A percentile compares a stretch with the other conserved stretches of the same genome.
phyloP scores from a whole-genome alignment of 2,329 filamentous ascomycete species.

The Arachnomyces sp. region DNA sequence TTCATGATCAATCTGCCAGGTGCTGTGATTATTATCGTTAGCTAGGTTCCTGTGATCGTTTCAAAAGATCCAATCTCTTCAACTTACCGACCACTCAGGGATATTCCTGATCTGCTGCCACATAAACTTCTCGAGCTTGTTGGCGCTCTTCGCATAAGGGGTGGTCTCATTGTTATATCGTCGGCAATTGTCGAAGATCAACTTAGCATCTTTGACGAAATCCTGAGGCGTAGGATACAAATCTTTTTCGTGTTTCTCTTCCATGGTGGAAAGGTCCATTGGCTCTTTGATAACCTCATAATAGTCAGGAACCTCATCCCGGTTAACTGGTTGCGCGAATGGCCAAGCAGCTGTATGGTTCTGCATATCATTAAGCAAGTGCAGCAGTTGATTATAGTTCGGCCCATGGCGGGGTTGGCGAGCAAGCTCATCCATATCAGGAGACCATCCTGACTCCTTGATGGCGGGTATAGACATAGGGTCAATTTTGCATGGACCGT shows the following conservation, averaged over 20 bases:
- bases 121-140: conserved; percentile 90
- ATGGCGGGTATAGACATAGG: conserved; percentile 82
- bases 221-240: conserved; percentile 87
- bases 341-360: conserved; percentile 93
- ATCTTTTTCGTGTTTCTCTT: conserved; percentile 87
- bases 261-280: conserved; percentile 96
- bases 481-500: conserved; percentile 66
- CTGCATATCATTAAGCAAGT: conserved; percentile 89
- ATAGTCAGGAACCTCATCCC: conserved; percentile 96
- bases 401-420: conserved; percentile 92
- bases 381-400: conserved; percentile 88
- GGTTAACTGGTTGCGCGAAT: conserved; percentile 86
- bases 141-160: conserved; percentile 89
- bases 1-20: conserved; percentile 30
- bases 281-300: conserved; percentile 97
- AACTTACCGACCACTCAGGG: conserved; percentile 73
- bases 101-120: conserved; percentile 87
- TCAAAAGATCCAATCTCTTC: neutral
- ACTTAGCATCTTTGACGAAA: conserved; percentile 77
- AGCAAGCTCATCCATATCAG: conserved; percentile 94
- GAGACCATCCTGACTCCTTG: conserved; percentile 86
- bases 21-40: conserved; percentile 23
- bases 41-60: conserved; percentile 10
- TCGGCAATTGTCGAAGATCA: conserved; percentile 91
- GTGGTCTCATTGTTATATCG: conserved; percentile 96